Conservation (phyloP, 164 flowering plant genomes). For the Saururus chinensis region DNA sequence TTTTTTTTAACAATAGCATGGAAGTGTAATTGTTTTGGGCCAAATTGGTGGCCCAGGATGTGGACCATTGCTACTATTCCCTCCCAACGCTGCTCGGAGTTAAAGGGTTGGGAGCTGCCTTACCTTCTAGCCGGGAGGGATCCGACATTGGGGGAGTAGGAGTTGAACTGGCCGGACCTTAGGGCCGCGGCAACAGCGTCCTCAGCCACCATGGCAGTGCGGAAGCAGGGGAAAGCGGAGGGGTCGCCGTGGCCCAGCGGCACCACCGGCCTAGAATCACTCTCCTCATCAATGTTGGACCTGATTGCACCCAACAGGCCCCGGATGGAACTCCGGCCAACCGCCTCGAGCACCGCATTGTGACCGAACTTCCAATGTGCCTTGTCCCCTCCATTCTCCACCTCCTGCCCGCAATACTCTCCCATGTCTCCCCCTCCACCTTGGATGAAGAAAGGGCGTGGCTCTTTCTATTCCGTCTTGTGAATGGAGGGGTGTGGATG, state of each 20-base stretch:
- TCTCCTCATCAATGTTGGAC: constrained; percentile 11
- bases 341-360: constrained; percentile 10
- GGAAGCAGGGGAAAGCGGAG: constrained; percentile 22
- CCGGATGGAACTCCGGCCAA: constrained; percentile 22
- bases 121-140: constrained; percentile 19
- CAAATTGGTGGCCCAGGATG: no score
- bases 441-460: background rate
- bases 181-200: constrained; percentile 27
- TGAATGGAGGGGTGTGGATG: no score
- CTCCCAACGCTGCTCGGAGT: no score
- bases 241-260: constrained; percentile 69
- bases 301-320: constrained; percentile 22
- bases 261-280: constrained; percentile 21
- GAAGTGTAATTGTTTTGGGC: no score
- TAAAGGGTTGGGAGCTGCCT: no score
- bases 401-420: background rate
- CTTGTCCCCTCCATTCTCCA: constrained; percentile 23
- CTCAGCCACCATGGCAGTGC: constrained; percentile 18
- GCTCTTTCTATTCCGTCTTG: no score
- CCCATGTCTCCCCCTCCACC: background rate
- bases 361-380: constrained; percentile 30
- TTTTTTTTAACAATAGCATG: no score
- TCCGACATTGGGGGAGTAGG: constrained; percentile 17
- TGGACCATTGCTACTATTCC: no score
- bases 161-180: constrained; percentile 23